These are phyloP conservation scores for Mortierella sp. DNA, from an alignment of 371 early-diverging fungal genomes.

Conservation along the genomic window DNA sequence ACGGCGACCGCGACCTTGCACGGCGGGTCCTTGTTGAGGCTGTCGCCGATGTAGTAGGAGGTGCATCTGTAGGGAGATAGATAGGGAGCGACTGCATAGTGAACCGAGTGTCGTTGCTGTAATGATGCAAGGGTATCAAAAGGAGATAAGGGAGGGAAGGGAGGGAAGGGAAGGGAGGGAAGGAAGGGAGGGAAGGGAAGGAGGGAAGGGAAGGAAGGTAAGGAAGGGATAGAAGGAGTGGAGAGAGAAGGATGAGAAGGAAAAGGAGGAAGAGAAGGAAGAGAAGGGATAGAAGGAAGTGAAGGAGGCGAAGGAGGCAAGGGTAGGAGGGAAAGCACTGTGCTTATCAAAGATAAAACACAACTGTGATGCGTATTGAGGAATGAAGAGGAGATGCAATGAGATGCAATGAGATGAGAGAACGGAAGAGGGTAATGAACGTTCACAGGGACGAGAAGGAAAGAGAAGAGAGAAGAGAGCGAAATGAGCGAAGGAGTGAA, in stretches of 20 bases:
- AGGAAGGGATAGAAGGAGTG: background rate
- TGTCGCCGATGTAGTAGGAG: background rate
- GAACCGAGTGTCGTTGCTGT: background rate
- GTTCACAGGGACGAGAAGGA: background rate
- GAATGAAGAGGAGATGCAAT: background rate
- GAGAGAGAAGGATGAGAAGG: slow-evolving; percentile 1
- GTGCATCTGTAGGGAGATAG: background rate
- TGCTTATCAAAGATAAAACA: background rate
- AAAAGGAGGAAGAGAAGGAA: no score
- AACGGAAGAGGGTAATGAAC: no score
- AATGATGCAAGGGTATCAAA: background rate
- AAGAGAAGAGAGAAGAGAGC: background rate
- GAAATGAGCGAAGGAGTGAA: background rate
- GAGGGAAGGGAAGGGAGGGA: background rate
- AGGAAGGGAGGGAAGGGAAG: background rate
- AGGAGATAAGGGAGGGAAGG: background rate
- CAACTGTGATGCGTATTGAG: background rate
- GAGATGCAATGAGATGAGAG: background rate
- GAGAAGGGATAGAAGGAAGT: no score
- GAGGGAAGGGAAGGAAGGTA: background rate
- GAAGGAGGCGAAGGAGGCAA: no score
- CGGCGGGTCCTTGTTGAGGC: background rate
- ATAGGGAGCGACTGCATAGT: slow-evolving; percentile 11
- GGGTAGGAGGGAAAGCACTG: background rate
- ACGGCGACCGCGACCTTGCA: slow-evolving; percentile 15